These are phyloP conservation scores for Thalassia testudinum DNA, from an alignment of 116 monocot species.

Conservation along the genomic window DNA sequence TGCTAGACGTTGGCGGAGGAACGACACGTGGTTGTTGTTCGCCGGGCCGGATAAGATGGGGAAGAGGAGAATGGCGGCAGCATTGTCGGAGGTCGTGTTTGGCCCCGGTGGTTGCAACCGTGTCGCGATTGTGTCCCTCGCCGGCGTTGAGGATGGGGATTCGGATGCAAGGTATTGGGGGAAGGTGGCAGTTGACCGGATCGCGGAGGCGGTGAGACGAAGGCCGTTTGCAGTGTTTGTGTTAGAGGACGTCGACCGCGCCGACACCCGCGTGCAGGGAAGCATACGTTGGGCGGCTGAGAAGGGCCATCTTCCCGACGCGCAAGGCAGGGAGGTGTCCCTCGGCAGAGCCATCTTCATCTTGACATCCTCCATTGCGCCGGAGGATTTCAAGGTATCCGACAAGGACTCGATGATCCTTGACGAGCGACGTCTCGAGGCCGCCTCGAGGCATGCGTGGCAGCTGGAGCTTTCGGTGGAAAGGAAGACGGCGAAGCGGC, in stretches of 20 bases:
- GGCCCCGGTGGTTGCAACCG: conserved; percentile 13
- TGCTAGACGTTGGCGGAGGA: conserved; percentile 24
- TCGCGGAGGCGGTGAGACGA: conserved; percentile 33
- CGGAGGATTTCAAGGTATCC: conserved; percentile 10
- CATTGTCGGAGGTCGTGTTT: conserved; percentile 44
- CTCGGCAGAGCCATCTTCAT: conserved; percentile 45
- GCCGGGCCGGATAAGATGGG: conserved; percentile 58
- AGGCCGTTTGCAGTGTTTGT: conserved; percentile 47
- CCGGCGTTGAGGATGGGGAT: conserved; percentile 12
- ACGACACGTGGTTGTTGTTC: conserved; percentile 77
- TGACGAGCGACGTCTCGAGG: conserved; percentile 26
- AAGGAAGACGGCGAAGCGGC: conserved; percentile 24
- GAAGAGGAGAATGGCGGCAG: conserved; percentile 56
- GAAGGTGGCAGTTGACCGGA: conserved; percentile 26
- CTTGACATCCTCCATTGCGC: conserved; percentile 27
- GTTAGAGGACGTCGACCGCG: conserved; percentile 40
- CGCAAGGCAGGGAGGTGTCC: conserved; percentile 51
- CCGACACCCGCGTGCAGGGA: conserved; percentile 21
- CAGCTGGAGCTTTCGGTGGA: conserved; percentile 39
- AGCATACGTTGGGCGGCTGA: conserved; percentile 44
- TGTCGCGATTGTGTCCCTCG: conserved; percentile 12
- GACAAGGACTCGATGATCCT: conserved; percentile 8
- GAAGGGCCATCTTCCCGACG: conserved; percentile 36
- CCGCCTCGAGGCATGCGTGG: conserved; percentile 14
- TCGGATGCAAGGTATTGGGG: conserved; percentile 17